These are phyloP conservation scores for Colletotrichum higginsianum DNA, from an alignment of 2,329 filamentous ascomycete genomes.

Conservation along the genomic window DNA sequence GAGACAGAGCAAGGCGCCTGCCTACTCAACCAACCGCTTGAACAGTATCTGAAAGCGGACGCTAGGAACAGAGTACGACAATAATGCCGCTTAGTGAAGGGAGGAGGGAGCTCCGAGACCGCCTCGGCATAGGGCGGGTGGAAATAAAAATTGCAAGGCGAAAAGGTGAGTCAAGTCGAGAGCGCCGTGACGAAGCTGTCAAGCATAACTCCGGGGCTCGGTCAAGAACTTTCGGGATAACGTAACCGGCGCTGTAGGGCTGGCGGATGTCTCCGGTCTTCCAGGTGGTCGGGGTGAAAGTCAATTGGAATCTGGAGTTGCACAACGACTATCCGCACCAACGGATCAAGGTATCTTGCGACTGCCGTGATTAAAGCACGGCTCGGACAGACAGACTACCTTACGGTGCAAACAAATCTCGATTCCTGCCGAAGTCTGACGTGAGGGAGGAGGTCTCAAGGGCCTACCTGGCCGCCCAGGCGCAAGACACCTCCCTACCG, in stretches of 20 bases:
- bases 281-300: not conserved
- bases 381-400: not conserved
- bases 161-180: not conserved
- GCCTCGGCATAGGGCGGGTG: not conserved
- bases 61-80: not conserved
- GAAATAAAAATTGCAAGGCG: not conserved
- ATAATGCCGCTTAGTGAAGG: not conserved
- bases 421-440: not conserved
- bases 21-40: not conserved
- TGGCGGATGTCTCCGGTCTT: not conserved
- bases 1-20: not conserved
- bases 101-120: not conserved
- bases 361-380: not conserved
- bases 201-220: conserved; percentile 16
- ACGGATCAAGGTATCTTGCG: not conserved
- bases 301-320: not conserved
- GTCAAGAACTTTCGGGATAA: not conserved
- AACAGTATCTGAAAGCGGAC: not conserved
- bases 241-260: too few relatives aligned
- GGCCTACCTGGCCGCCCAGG: not conserved
- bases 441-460: too few relatives aligned
- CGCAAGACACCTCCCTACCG: not conserved
- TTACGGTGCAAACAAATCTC: not conserved
- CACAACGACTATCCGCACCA: not conserved
- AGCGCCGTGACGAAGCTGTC: conserved; percentile 5